phyloP scores from a whole-genome alignment of 129 eudicot genomes.

The Kitagawia praeruptora region DNA sequence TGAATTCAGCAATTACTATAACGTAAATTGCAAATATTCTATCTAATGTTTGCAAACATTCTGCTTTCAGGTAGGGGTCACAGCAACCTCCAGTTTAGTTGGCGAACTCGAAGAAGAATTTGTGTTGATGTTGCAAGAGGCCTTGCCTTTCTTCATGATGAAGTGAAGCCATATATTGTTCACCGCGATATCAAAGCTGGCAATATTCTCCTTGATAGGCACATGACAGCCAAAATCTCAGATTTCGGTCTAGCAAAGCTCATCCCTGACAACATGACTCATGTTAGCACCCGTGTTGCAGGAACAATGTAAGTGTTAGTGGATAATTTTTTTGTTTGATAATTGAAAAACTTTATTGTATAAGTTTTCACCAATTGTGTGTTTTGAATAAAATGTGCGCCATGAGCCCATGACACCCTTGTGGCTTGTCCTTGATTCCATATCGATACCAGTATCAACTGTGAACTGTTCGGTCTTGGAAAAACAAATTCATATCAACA shows the following conservation, averaged over 20 bases:
- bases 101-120: conserved; percentile 49
- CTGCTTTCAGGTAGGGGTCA: conserved; percentile 36
- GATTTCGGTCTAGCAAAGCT: conserved; percentile 83
- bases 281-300: conserved; percentile 82
- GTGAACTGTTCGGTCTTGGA: neutral
- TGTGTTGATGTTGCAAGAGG: conserved; percentile 65
- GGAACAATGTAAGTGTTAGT: conserved; percentile 56
- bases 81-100: conserved; percentile 47
- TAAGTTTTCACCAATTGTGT: neutral
- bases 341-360: neutral
- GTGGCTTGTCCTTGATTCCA: neutral
- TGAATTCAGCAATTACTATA: conserved; percentile 1
- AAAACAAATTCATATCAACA: neutral
- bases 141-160: conserved; percentile 81
- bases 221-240: conserved; percentile 61
- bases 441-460: neutral
- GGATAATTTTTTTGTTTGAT: neutral
- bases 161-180: conserved; percentile 58
- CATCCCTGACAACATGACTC: conserved; percentile 58
- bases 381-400: neutral
- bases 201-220: conserved; percentile 64
- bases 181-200: conserved; percentile 83
- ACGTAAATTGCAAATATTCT: neutral
- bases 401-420: neutral
- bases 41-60: neutral